A percentile compares a stretch with the other conserved stretches of the same genome.
Conservation (phyloP, 1,284 basidiomycete genomes). For the Malassezia globosa region DNA sequence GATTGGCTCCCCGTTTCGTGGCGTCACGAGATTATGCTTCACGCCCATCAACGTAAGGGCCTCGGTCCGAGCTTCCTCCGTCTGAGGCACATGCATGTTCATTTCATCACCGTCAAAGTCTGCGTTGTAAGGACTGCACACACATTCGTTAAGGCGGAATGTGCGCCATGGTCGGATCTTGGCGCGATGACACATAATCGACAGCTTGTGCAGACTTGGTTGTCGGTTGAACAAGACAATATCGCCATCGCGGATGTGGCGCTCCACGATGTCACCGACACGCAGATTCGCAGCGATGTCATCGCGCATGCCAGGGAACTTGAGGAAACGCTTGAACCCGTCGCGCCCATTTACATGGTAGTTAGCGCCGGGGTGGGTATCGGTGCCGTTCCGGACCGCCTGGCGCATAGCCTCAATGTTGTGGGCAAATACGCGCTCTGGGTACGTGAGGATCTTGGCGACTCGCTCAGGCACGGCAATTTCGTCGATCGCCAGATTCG, state of each 20-base stretch:
- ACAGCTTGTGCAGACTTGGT: constrained; percentile 70
- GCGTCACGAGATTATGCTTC: constrained; percentile 84
- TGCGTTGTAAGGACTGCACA: constrained; percentile 97
- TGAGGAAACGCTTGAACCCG: constrained; percentile 57
- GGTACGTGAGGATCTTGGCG: constrained; percentile 89
- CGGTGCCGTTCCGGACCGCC: constrained; percentile 78
- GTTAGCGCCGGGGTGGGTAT: constrained; percentile 90
- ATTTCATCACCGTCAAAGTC: constrained; percentile 99
- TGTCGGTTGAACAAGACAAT: constrained; percentile 98
- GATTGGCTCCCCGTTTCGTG: constrained; percentile 43
- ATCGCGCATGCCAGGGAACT: constrained; percentile 37
- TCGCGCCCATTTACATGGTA: constrained; percentile 64
- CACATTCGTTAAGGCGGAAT: constrained; percentile 96
- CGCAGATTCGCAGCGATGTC: constrained; percentile 60
- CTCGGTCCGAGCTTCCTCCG: constrained; percentile 94
- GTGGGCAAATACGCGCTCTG: constrained; percentile 83
- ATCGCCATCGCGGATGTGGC: constrained; percentile 90
- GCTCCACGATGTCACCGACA: constrained; percentile 79
- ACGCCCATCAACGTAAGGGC: constrained; percentile 96
- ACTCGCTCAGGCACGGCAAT: constrained; percentile 85
- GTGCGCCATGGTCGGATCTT: constrained; percentile 95
- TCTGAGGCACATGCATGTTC: constrained; percentile 97
- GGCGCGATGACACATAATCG: constrained; percentile 92
- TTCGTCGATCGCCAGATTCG: constrained; percentile 83
- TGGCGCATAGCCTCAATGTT: constrained; percentile 70